Percentiles rank a stretch among this genome's conserved stretches.
Evolutionary conservation across 371 early-diverging fungal genomes (phyloP).

Genomic region (Gilbertella persicaria): DNA sequence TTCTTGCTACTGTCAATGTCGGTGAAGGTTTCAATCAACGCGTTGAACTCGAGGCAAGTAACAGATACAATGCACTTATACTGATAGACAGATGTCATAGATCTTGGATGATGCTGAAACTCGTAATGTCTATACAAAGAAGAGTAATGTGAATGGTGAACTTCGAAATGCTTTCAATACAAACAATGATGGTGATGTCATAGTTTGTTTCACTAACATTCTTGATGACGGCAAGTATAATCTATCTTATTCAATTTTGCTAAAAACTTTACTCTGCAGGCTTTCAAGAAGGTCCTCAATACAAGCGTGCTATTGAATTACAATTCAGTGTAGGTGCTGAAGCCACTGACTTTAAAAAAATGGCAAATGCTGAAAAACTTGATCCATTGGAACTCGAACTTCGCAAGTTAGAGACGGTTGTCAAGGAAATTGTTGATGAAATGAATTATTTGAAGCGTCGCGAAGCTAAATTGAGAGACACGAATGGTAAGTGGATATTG

Average conservation of each 20-base stretch:
- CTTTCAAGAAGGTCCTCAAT: conserved; percentile 55
- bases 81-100: conserved; percentile 39
- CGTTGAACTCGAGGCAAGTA: conserved; percentile 66
- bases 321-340: conserved; percentile 88
- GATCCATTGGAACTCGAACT: conserved; percentile 90
- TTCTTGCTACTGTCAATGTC: conserved; percentile 71
- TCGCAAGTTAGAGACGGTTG: conserved; percentile 72
- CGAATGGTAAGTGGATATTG: conserved; percentile 70
- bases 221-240: conserved; percentile 62
- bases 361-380: conserved; percentile 76
- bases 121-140: conserved; percentile 64
- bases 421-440: conserved; percentile 76
- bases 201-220: conserved; percentile 85
- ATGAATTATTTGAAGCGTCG: conserved; percentile 79
- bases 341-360: conserved; percentile 70
- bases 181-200: conserved; percentile 79
- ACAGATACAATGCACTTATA: not conserved
- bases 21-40: conserved; percentile 70
- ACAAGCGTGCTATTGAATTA: conserved; percentile 67
- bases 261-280: conserved; percentile 36
- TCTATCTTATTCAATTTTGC: not conserved
- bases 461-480: conserved; percentile 82
- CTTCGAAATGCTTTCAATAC: conserved; percentile 70
- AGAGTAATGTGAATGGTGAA: conserved; percentile 57
- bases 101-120: conserved; percentile 64